Base-by-base conservation (phyloP, 768 basidiomycete species). In the Tricholoma terreum region DNA sequence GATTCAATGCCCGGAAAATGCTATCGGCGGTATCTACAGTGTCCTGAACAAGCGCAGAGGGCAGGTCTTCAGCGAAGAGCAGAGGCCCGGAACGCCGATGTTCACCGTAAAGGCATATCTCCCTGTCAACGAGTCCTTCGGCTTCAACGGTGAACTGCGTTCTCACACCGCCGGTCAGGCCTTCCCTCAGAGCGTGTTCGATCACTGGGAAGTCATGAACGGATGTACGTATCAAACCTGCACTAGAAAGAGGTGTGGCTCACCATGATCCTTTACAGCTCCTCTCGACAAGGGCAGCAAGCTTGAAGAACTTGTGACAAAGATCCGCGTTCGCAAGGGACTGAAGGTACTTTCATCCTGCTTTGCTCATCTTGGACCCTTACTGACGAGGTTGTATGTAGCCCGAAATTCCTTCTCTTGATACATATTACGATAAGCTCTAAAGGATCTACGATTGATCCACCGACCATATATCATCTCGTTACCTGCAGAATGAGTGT, bases 41-140 rank as follows among this genome's bases (percentile, higher is more conserved):
- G 83, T 83, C 56, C 77, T 94, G 75, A 98, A 98, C 85, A 94
- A 90, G 80, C 91, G 95, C 71, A 91, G 96, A 84, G 96, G 96
- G 62, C 94, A 98, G 71, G 96, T 99, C 60, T 95, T 96, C 84
- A 91, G 90, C 65, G 92, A 98, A 77, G 97, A 98, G 76, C 97
- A 98, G 77, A 81, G 95, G 68, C 80, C 87, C 3, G 96, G 97
- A 79, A 99, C 97, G 15, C 97, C 97, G 59, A 97, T 98, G 94
- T 97, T 96, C 86, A 98, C 90, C 50, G 91, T 99, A 75, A 98
- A 97, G 84, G 95, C 95, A 35, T 94, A 93, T 80, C 82, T 95
- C 31, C 94, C 94, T 64, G 92, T 94, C 74, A 78, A 79, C 72
- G 92, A 94, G 74, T 94, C 92, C 5, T 97, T 98, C 78, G 95